Percentiles rank a stretch among this genome's conserved stretches.
Evolutionary conservation across 2,329 filamentous ascomycete genomes (phyloP).

Genomic region (Leptographium procerum): DNA sequence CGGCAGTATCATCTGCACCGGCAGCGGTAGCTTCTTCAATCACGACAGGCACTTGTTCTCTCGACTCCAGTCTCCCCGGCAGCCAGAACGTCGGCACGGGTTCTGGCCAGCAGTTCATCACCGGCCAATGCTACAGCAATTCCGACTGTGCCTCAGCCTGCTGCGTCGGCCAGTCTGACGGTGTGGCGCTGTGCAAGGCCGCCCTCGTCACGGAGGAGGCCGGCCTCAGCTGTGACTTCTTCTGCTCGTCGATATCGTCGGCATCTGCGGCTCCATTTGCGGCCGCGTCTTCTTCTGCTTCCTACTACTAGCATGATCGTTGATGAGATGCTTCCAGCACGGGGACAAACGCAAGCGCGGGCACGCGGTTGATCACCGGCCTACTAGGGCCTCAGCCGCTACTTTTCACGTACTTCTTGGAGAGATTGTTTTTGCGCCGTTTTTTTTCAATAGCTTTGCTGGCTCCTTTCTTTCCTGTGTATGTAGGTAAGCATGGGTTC

Average conservation of each 20-base stretch:
- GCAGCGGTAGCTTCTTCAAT: background rate
- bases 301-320: too few relatives aligned
- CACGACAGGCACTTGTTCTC: background rate
- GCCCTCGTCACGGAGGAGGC: conserved; percentile 6
- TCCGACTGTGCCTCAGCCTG: conserved; percentile 20
- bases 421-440: too few relatives aligned
- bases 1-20: background rate
- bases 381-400: too few relatives aligned
- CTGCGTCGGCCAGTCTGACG: conserved; percentile 14
- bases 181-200: conserved; percentile 11
- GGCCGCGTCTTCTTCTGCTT: background rate
- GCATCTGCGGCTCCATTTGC: background rate
- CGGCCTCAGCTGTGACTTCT: conserved; percentile 9
- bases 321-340: background rate
- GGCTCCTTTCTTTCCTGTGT: too few relatives aligned
- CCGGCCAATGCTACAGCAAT: conserved; percentile 16
- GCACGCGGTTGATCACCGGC: too few relatives aligned
- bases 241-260: background rate
- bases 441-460: too few relatives aligned
- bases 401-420: too few relatives aligned
- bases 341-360: too few relatives aligned
- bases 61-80: background rate
- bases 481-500: too few relatives aligned
- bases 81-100: background rate
- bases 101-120: conserved; percentile 16